Evolutionary conservation across 495 filamentous ascomycete genomes (phyloP).

Genomic region (Astrothelium macrocarpum): DNA sequence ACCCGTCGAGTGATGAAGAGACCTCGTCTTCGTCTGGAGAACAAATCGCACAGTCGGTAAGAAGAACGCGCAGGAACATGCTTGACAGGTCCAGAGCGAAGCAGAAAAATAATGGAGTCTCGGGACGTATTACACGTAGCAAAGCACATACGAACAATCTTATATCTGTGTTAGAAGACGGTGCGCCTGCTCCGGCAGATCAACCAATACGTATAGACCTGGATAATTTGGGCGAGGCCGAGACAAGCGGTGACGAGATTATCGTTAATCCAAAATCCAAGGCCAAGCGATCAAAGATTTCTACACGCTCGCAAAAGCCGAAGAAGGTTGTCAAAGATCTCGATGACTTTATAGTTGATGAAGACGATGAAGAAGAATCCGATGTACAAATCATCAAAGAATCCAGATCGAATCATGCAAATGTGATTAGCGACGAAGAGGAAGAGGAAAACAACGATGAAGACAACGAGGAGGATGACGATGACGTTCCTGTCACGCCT

Average conservation of each 20-base stretch:
- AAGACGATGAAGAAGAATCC: slow-evolving; percentile 12
- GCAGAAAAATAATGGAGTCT: background rate
- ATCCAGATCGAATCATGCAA: background rate
- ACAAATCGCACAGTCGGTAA: background rate
- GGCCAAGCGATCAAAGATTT: background rate
- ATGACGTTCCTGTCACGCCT: slow-evolving; percentile 12
- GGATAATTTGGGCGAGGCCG: slow-evolving; percentile 3
- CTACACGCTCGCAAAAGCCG: background rate
- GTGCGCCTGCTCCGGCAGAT: background rate
- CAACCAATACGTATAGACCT: background rate
- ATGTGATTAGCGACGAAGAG: slow-evolving; percentile 10
- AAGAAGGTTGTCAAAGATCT: background rate
- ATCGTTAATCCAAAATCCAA: background rate
- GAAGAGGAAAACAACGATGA: slow-evolving; percentile 17
- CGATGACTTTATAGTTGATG: background rate
- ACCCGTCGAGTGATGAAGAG: background rate
- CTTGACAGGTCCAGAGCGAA: background rate
- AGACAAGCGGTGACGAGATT: slow-evolving; percentile 13
- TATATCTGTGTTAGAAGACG: background rate
- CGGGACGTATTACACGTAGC: background rate
- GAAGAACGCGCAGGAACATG: background rate
- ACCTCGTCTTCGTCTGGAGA: background rate
- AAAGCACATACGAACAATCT: slow-evolving; percentile 2
- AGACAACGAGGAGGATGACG: slow-evolving; percentile 23
- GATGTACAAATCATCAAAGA: slow-evolving; percentile 18